A percentile compares a stretch with the other conserved stretches of the same genome.
Conservation (phyloP, 768 basidiomycete genomes). For the Scleroderma citrinum region DNA sequence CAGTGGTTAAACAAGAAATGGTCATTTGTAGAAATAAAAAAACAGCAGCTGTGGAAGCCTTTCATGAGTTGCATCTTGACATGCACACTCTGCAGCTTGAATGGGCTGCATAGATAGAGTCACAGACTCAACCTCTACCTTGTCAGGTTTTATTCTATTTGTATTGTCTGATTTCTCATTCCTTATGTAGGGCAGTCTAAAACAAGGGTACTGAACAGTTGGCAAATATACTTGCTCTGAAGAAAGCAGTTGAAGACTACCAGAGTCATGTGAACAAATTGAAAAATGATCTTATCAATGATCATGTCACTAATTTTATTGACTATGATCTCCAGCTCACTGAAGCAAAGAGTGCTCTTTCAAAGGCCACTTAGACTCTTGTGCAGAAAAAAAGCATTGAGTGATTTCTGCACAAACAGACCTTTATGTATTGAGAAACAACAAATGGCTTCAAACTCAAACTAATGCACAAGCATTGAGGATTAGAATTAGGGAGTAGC, state of each 20-base stretch:
- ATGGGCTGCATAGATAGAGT: conserved; percentile 1
- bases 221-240: background rate
- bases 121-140: conserved; percentile 2
- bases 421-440: conserved; percentile 3
- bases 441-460: conserved; percentile 6
- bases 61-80: background rate
- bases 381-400: background rate
- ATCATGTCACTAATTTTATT: background rate
- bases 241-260: background rate
- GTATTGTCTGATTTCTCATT: background rate
- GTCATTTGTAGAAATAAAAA: background rate
- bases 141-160: background rate
- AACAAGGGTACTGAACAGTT: conserved; percentile 3
- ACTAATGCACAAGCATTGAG: conserved; percentile 20
- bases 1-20: conserved; percentile 5
- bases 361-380: background rate
- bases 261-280: background rate
- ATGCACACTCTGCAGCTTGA: background rate
- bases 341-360: background rate
- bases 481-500: conserved; percentile 7
- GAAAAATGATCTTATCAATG: background rate
- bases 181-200: background rate
- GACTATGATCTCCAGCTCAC: conserved; percentile 2
- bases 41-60: background rate
- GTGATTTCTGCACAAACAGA: background rate